These are phyloP conservation scores for Laetiporus sulphureus DNA, from an alignment of 1,284 basidiomycete genomes.

Conservation along the genomic window DNA sequence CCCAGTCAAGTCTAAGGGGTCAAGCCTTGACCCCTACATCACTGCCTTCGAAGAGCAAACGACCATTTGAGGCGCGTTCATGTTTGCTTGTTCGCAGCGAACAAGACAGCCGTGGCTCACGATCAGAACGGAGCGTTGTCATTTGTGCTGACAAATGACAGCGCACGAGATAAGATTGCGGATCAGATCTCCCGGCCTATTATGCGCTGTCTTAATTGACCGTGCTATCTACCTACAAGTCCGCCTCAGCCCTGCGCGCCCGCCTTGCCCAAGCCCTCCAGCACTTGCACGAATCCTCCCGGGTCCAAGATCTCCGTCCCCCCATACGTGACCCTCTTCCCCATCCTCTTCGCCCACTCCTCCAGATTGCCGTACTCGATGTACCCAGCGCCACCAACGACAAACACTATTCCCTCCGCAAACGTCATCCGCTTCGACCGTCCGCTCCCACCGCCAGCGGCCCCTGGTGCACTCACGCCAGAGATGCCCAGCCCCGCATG, in stretches of 20 bases:
- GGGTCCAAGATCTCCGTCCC: constrained; percentile 95
- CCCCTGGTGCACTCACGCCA: constrained; percentile 39
- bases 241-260: constrained; percentile 15
- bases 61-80: no score
- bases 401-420: constrained; percentile 85
- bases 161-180: no score
- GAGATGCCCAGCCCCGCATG: constrained; percentile 44
- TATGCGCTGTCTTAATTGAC: no score
- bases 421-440: constrained; percentile 74
- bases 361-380: constrained; percentile 96
- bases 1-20: no score
- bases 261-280: constrained; percentile 57
- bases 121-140: no score
- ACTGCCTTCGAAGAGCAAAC: no score
- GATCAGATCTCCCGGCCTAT: no score
- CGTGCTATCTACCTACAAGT: no score
- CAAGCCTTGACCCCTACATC: no score
- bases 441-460: constrained; percentile 34
- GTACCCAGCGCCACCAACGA: constrained; percentile 96
- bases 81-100: no score
- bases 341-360: constrained; percentile 80
- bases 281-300: constrained; percentile 68
- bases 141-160: no score
- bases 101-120: no score
- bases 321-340: constrained; percentile 89